phyloP scores from a whole-genome alignment of 306 rosid genomes.

The Quercus rubra region DNA sequence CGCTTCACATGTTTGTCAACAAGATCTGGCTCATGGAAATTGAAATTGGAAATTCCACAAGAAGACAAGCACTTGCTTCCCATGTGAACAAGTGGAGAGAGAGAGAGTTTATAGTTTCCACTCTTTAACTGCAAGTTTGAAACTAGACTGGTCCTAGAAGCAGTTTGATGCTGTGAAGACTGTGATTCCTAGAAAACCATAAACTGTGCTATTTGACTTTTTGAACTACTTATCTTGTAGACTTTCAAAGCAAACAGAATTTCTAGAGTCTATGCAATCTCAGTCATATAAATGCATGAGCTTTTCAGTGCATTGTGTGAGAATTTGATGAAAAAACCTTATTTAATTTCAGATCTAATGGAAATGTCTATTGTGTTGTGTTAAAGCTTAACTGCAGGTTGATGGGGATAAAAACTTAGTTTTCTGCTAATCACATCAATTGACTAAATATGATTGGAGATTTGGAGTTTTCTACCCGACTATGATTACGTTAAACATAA shows the following conservation, averaged over 20 bases:
- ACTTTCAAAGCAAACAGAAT: constrained; percentile 10
- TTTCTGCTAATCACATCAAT: constrained; percentile 47
- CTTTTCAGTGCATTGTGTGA: constrained; percentile 20
- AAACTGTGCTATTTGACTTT: constrained; percentile 44
- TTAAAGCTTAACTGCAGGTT: not conserved
- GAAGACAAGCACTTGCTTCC: constrained; percentile 48
- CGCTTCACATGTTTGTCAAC: constrained; percentile 73
- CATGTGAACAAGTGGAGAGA: constrained; percentile 64
- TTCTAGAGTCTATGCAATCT: not conserved
- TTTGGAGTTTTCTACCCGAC: constrained; percentile 20
- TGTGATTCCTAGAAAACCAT: constrained; percentile 44
- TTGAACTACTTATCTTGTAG: constrained; percentile 17
- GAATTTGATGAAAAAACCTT: constrained; percentile 24
- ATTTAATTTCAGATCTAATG: constrained; percentile 8
- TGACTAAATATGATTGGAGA: constrained; percentile 17
- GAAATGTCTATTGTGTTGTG: not conserved
- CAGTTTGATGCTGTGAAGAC: constrained; percentile 38
- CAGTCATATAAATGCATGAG: constrained; percentile 20
- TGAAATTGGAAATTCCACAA: constrained; percentile 47
- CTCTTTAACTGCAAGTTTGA: constrained; percentile 42
- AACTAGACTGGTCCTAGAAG: constrained; percentile 34
- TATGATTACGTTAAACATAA: not conserved
- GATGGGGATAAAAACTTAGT: constrained; percentile 24
- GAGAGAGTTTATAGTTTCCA: constrained; percentile 27
- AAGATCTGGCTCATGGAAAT: constrained; percentile 46